Base-by-base conservation (phyloP, 257 asterid genomes). In the Petunia axillaris region DNA sequence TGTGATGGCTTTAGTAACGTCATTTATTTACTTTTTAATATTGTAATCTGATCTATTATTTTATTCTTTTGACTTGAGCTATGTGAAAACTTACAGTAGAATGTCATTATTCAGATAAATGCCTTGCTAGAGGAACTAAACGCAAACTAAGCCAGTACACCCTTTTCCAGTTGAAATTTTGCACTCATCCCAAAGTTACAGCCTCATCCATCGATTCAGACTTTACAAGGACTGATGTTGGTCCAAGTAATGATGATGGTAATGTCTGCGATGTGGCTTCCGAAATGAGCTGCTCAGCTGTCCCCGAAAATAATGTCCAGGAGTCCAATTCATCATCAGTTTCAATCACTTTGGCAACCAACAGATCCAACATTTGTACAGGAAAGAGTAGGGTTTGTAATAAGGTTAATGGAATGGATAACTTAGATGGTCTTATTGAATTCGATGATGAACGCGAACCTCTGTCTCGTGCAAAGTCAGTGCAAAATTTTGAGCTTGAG, bases 101-200 rank as follows among this genome's bases (percentile, higher is more conserved):
- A 2, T 7, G 13, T 81, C 77, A 78, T 86, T 83, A 87, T 86
- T 83, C 92, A 91, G 99, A 95, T 84, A 86, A 82, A 87, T 93
- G 98, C 81, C 95, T 91, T 78, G 84, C 89, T 62, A 91, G 88
- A 85, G 97, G 97, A 82, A 84, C 77, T 60, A 93, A 92, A 77
- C 89, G 99, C 67, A 95, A 93, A 85, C 83, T 95, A 74, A 90
- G 90, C 73, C 98, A 95, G 87, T 90, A 60, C 46, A 95, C 97
- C 25, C 97, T 95, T 83, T 86, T 92, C 81, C 96, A 95, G 84
- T 77, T 92, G 62, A 91, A 93, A 84, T 93, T 92, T 86, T 71
- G 81, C 39, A 87, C 94, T 76, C 82, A 85, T 81, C 84, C 96
- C 16, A 88, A 85, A 86, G 86, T 75, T 64, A 82, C 85, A 80